phyloP scores from a whole-genome alignment of 495 filamentous ascomycete genomes.

The Cercophora newfieldiana region DNA sequence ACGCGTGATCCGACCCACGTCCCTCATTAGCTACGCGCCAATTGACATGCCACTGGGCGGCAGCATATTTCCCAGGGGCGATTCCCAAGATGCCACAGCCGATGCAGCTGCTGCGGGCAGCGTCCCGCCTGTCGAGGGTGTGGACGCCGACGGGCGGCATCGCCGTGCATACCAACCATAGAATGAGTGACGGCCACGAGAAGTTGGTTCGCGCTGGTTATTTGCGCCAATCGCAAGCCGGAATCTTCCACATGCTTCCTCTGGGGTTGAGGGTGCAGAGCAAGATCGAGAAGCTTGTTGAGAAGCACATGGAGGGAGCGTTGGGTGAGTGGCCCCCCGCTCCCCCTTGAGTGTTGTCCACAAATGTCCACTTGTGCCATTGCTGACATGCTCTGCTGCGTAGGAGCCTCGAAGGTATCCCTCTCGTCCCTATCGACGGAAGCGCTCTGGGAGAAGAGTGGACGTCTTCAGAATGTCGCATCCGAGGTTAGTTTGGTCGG shows the following conservation, averaged over 20 bases:
- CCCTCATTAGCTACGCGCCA: background rate
- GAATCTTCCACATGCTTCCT: conserved; percentile 90
- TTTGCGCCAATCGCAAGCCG: conserved; percentile 82
- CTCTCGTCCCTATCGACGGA: conserved; percentile 87
- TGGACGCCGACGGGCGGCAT: conserved; percentile 81
- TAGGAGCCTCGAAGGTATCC: conserved; percentile 83
- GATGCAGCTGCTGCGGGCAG: conserved; percentile 26
- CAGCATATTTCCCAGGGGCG: background rate
- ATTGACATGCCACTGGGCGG: background rate
- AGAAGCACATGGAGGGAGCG: conserved; percentile 77
- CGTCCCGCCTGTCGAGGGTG: conserved; percentile 63
- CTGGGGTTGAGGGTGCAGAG: conserved; percentile 86
- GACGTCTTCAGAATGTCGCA: conserved; percentile 38
- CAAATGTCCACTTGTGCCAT: background rate
- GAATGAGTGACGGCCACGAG: conserved; percentile 66
- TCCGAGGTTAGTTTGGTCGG: conserved; percentile 46
- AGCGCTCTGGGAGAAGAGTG: conserved; percentile 71
- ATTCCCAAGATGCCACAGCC: background rate
- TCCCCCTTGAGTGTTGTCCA: background rate
- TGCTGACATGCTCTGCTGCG: background rate
- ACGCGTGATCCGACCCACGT: background rate
- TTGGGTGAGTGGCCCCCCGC: conserved; percentile 58
- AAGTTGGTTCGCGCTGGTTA: conserved; percentile 78
- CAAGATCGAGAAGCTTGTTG: conserved; percentile 82
- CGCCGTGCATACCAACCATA: conserved; percentile 37